Evolutionary conservation across 164 flowering plant genomes (phyloP).

Genomic region (Vitis riparia): DNA sequence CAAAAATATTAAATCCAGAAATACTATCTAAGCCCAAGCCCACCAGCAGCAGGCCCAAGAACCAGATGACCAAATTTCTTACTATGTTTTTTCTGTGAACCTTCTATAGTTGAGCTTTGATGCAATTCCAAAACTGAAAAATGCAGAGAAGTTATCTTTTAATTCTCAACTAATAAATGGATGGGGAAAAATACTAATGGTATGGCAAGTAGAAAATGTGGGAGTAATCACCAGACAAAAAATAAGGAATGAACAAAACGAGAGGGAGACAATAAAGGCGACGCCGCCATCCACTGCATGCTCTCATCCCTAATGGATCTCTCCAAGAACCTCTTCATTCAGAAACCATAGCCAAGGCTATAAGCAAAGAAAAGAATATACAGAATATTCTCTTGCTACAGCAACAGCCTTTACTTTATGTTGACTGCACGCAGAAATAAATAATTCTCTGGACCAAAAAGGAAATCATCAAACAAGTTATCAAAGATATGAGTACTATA

Average conservation of each 20-base stretch:
- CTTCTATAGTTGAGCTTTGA: slow-evolving; percentile 22
- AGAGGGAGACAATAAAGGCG: slow-evolving; percentile 56
- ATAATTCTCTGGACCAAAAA: neutral
- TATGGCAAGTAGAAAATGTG: neutral
- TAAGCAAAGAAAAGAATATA: neutral
- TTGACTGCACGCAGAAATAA: neutral
- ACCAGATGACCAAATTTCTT: slow-evolving; percentile 75
- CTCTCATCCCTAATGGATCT: slow-evolving; percentile 35
- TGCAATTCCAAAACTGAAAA: slow-evolving; percentile 55
- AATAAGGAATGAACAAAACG: slow-evolving; percentile 48
- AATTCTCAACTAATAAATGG: neutral
- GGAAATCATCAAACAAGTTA: no score
- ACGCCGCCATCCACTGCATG: slow-evolving; percentile 58
- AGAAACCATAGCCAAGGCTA: neutral
- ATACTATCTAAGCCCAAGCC: no score
- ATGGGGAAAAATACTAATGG: neutral
- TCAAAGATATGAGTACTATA: no score
- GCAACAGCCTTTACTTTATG: neutral
- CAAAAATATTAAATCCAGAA: no score
- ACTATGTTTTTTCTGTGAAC: slow-evolving; percentile 21
- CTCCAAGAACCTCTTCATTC: neutral
- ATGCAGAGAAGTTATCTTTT: neutral
- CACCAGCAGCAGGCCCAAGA: slow-evolving; percentile 87
- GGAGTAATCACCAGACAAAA: slow-evolving; percentile 54
- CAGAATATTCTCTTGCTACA: neutral